A percentile compares a stretch with the other conserved stretches of the same genome.
These are phyloP conservation scores for Rubroboletus satanas DNA, from an alignment of 768 basidiomycete species.

Conservation along the genomic window DNA sequence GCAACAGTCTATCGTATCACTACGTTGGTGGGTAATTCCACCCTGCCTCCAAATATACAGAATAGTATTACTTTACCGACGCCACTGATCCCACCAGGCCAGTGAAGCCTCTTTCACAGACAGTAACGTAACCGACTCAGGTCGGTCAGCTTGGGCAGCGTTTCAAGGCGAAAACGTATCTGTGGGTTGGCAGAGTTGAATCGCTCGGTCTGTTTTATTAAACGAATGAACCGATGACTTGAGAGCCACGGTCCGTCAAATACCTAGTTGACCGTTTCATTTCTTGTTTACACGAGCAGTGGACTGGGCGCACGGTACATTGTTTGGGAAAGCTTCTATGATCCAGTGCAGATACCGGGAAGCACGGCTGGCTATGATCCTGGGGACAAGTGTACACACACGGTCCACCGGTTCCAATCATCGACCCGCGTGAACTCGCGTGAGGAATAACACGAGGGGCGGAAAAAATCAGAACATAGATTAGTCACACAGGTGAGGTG, in stretches of 20 bases:
- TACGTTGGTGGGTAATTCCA: not conserved
- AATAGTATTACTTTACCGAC: conserved; percentile 2
- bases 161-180: not conserved
- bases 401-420: not conserved
- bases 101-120: not conserved
- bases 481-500: not conserved
- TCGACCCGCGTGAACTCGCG: not conserved
- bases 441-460: not conserved
- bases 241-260: not conserved
- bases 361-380: not conserved
- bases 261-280: not conserved
- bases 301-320: not conserved
- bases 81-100: conserved; percentile 11
- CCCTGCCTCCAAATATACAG: not conserved
- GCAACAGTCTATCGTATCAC: conserved; percentile 3
- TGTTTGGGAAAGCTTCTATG: not conserved
- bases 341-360: not conserved
- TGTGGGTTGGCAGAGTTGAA: not conserved
- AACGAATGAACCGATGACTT: not conserved
- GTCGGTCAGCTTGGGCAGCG: not conserved
- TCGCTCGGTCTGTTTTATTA: not conserved
- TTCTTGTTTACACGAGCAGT: not conserved
- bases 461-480: not conserved
- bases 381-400: conserved; percentile 1
- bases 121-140: conserved; percentile 11